phyloP scores from a whole-genome alignment of 805 yeast genomes.

The Candida dajiaensis region DNA sequence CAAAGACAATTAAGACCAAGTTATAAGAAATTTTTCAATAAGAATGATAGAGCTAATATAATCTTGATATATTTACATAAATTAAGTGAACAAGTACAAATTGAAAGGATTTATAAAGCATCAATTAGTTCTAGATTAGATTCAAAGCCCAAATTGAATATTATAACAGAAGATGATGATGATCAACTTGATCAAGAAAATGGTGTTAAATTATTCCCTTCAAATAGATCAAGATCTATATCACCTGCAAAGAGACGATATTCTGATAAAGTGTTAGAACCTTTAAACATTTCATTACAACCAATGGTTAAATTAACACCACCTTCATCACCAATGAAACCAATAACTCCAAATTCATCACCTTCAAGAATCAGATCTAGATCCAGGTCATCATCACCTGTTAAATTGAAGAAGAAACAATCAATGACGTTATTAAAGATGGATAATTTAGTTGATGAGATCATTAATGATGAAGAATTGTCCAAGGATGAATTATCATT shows the following conservation, averaged over 20 bases:
- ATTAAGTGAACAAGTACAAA: conserved; percentile 57
- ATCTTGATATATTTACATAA: conserved; percentile 42
- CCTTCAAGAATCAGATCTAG: neutral
- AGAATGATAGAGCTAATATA: conserved; percentile 38
- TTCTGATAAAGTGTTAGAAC: conserved; percentile 2
- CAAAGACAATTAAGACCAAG: conserved; percentile 23
- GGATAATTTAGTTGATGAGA: conserved; percentile 16
- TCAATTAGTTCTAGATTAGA: conserved; percentile 20
- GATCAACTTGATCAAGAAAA: conserved; percentile 7
- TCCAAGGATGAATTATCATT: conserved; percentile 15
- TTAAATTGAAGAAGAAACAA: conserved; percentile 23
- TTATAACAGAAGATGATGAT: neutral
- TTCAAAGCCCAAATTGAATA: neutral
- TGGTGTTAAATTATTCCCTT: conserved; percentile 17
- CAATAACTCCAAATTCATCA: conserved; percentile 2
- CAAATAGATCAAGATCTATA: conserved; percentile 16
- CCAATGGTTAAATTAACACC: conserved; percentile 13
- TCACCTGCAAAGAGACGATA: conserved; percentile 12
- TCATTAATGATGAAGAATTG: conserved; percentile 10
- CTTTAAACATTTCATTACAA: conserved; percentile 2
- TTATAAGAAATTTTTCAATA: conserved; percentile 24
- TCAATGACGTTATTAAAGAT: conserved; percentile 22
- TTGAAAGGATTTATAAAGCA: conserved; percentile 57
- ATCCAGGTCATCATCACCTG: conserved; percentile 18
- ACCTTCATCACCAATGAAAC: conserved; percentile 7